phyloP scores from a whole-genome alignment of 352 stramenopile genomes.

The Phytophthora citricola region DNA sequence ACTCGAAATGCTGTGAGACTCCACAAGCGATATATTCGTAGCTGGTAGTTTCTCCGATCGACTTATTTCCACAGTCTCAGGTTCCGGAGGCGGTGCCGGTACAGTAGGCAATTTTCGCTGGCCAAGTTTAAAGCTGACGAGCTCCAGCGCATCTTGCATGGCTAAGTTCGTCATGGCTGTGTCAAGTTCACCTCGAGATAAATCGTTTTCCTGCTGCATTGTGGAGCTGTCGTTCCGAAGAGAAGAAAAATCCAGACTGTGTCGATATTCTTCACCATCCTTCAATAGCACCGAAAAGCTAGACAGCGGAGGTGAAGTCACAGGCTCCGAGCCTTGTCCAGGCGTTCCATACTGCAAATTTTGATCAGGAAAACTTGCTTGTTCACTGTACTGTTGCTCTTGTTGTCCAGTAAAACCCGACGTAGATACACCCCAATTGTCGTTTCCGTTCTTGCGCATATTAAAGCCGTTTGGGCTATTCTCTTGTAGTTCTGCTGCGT shows the following conservation, averaged over 20 bases:
- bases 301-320: conserved; percentile 45
- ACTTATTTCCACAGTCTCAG: background rate
- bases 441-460: conserved; percentile 40
- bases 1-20: conserved; percentile 36
- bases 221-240: conserved; percentile 18
- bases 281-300: conserved; percentile 48
- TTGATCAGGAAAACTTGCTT: background rate
- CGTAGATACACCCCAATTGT: conserved; percentile 42
- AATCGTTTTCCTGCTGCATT: conserved; percentile 5
- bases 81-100: background rate
- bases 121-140: conserved; percentile 45
- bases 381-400: conserved; percentile 10
- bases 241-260: conserved; percentile 26
- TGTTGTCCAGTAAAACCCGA: conserved; percentile 30
- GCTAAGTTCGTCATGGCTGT: conserved; percentile 7
- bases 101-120: conserved; percentile 13
- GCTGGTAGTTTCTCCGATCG: background rate
- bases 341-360: conserved; percentile 4
- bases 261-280: conserved; percentile 18
- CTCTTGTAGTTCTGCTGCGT: conserved; percentile 29
- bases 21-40: background rate
- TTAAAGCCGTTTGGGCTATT: conserved; percentile 38
- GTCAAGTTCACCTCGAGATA: conserved; percentile 1
- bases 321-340: conserved; percentile 16
- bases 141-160: conserved; percentile 39